Evolutionary conservation across 2,329 filamentous ascomycete species (phyloP).

Genomic region (Calonectria naviculata): DNA sequence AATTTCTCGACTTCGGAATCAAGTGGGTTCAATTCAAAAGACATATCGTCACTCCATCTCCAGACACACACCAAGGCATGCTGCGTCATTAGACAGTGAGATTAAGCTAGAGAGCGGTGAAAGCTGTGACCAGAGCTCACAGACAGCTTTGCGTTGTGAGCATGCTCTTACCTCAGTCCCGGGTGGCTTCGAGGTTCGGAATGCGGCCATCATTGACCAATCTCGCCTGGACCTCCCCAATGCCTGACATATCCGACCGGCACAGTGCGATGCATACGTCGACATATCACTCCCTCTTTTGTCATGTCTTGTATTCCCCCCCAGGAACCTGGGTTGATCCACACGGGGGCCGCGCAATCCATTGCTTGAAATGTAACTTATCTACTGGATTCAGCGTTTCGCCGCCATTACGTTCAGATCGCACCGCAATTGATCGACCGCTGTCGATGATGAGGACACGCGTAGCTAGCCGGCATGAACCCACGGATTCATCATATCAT

Average conservation of each 20-base stretch:
- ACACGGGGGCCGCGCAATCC: conserved; percentile 9
- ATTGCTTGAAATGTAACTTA: conserved; percentile 9
- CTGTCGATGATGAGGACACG: conserved; percentile 14
- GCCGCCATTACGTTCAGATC: neutral
- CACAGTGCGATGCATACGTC: conserved; percentile 14
- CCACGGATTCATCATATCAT: neutral
- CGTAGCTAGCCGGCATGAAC: neutral
- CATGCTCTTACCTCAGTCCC: neutral
- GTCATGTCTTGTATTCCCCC: neutral
- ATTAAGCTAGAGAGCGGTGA: neutral
- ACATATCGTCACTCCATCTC: neutral
- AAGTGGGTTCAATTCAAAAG: neutral
- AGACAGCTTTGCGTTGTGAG: neutral
- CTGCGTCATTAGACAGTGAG: neutral
- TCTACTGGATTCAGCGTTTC: conserved; percentile 9
- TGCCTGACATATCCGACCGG: neutral
- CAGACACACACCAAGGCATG: conserved; percentile 1
- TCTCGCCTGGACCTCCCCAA: conserved; percentile 11
- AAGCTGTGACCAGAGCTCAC: neutral
- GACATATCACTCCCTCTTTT: conserved; percentile 1
- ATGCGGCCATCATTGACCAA: conserved; percentile 10
- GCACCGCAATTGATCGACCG: neutral
- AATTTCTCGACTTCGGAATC: neutral
- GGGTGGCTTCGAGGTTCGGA: neutral
- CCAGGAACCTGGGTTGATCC: conserved; percentile 7